Evolutionary conservation across 2,329 filamentous ascomycete species (phyloP).

Genomic region (Penicillium capsulatum): DNA sequence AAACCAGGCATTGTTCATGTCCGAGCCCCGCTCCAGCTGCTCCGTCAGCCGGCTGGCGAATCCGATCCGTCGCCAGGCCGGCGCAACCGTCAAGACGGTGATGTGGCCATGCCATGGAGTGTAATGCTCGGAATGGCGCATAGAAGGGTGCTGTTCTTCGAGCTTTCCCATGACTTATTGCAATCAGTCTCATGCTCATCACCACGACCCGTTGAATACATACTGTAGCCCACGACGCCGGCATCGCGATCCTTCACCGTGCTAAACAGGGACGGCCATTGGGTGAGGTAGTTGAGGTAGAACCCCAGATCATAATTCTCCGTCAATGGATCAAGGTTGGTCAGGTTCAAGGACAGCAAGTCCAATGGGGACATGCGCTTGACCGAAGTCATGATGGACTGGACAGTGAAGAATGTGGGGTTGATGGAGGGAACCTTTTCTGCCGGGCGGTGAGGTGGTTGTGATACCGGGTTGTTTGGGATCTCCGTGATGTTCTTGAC

Average conservation of each 20-base stretch:
- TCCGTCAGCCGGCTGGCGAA: slow-evolving; percentile 79
- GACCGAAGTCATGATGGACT: slow-evolving; percentile 67
- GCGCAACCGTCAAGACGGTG: slow-evolving; percentile 88
- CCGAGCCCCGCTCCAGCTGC: slow-evolving; percentile 75
- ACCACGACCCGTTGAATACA: not conserved
- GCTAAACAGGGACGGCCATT: slow-evolving; percentile 93
- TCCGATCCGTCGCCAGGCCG: slow-evolving; percentile 76
- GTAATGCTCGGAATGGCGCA: slow-evolving; percentile 76
- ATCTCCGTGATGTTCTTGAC: not conserved
- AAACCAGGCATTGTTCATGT: slow-evolving; percentile 85
- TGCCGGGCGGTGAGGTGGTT: slow-evolving; percentile 17
- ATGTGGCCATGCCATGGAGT: slow-evolving; percentile 99
- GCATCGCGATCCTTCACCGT: slow-evolving; percentile 81
- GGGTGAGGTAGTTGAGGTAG: slow-evolving; percentile 92
- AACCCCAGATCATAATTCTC: slow-evolving; percentile 96
- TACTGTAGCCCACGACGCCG: slow-evolving; percentile 94
- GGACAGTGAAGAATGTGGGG: slow-evolving; percentile 20
- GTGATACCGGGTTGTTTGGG: not conserved
- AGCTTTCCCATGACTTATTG: slow-evolving; percentile 88
- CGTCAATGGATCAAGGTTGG: slow-evolving; percentile 94
- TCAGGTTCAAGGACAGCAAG: slow-evolving; percentile 83
- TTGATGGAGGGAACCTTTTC: slow-evolving; percentile 14
- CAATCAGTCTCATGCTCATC: slow-evolving; percentile 5
- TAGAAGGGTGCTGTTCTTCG: slow-evolving; percentile 74
- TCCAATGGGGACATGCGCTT: slow-evolving; percentile 80